Base-by-base conservation (phyloP, 129 eudicot species). In the Deinandra increscens region DNA sequence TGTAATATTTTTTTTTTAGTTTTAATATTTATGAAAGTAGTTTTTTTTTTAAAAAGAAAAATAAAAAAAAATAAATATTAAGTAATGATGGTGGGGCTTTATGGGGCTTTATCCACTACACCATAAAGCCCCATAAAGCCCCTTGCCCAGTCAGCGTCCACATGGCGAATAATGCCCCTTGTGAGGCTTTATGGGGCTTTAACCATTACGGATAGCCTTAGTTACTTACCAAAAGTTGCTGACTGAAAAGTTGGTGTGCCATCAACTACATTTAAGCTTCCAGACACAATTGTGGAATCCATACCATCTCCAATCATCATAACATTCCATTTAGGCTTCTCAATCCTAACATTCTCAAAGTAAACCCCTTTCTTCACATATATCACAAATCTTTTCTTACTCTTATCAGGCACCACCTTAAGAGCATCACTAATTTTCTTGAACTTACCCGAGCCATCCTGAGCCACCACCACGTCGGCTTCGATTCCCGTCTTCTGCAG, bases 231-330 rank as follows among this genome's bases (percentile, higher is more conserved):
- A 31, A 87, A 87, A 43, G 90, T 87, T 62, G 95, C 87, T 20
- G 79, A 69, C 33, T 75, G 70, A 64, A 82, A 87, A 0, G 95
- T 84, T n/a, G 88, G 87, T 53, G 87, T 84, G 73, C 95, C 95
- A 70, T 88, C 91, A 3, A 83, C 70, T 4, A 59, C 60, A 56
- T 88, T 88, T 42, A 80, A 78, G 6, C 75, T 66, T 33, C 83
- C 91, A 0, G 91, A 78, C 1, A 88, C 88, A 41, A 85, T 34
- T 4, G 95, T 87, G 3, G 48, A 77, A 43, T 82, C 83, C 78
- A 41, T 84, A 12, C 95, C 95, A 46, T 84, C 90, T 0, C 95
- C 95, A 18, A 88, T 71, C 67, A 88, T 80, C 91, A 88, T 72
- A 5, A 85, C 84, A 37, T 88, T 88, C 88, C 84, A 82, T 34